These are phyloP conservation scores for Colletotrichum lentis DNA, from an alignment of 2,329 filamentous ascomycete species.

Conservation along the genomic window DNA sequence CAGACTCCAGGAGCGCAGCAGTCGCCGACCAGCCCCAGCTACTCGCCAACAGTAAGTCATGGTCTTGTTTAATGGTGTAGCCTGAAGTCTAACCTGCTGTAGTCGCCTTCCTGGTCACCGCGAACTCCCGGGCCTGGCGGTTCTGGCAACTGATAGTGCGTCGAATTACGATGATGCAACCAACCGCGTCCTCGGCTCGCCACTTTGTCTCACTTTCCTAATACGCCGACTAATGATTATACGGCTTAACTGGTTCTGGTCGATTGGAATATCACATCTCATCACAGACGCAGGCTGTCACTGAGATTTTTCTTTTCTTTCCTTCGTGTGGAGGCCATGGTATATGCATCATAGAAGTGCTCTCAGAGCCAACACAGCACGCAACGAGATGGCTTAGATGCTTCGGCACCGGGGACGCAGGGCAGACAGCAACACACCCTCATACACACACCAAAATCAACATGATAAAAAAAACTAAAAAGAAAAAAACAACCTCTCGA, in stretches of 20 bases:
- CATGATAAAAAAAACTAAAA: slow-evolving; percentile 20
- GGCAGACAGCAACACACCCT: slow-evolving; percentile 10
- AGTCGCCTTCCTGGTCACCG: slow-evolving; percentile 59
- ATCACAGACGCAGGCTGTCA: slow-evolving; percentile 40
- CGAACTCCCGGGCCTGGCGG: slow-evolving; percentile 55
- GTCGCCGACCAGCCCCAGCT: slow-evolving; percentile 74
- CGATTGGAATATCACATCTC: slow-evolving; percentile 35
- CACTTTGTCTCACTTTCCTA: slow-evolving; percentile 39
- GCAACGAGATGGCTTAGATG: slow-evolving; percentile 28
- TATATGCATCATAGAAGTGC: slow-evolving; percentile 38
- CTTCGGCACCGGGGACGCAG: slow-evolving; percentile 11
- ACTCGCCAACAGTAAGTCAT: slow-evolving; percentile 68
- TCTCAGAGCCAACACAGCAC: slow-evolving; percentile 25
- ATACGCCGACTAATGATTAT: slow-evolving; percentile 53
- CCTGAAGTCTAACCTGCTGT: slow-evolving; percentile 43
- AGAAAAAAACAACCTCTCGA: slow-evolving; percentile 19
- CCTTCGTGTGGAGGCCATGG: slow-evolving; percentile 18
- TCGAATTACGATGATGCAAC: slow-evolving; percentile 32
- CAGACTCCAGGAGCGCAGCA: slow-evolving; percentile 61
- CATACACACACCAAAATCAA: slow-evolving; percentile 9
- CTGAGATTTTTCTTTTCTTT: slow-evolving; percentile 24
- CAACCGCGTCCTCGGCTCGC: slow-evolving; percentile 23
- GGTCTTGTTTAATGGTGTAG: not conserved
- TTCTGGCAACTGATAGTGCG: slow-evolving; percentile 52
- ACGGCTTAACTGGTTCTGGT: slow-evolving; percentile 34